Conservation (phyloP, 2,329 filamentous ascomycete genomes). For the Trichoderma pleuroti region DNA sequence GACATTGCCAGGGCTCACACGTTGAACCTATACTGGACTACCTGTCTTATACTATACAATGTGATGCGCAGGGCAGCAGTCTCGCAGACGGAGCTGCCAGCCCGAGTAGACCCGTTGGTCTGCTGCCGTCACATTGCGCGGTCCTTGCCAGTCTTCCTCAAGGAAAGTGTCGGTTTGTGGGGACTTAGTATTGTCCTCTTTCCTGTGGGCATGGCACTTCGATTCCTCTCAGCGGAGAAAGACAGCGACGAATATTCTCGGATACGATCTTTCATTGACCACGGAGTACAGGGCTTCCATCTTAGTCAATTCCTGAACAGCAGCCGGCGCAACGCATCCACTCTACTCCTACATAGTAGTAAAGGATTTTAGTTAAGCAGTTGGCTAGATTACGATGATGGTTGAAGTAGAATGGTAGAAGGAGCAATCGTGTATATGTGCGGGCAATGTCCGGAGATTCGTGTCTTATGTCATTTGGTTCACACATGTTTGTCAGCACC, state of each 20-base stretch:
- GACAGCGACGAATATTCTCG: background rate
- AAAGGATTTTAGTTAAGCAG: background rate
- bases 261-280: background rate
- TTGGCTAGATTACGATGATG: background rate
- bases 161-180: background rate
- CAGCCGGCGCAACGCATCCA: background rate
- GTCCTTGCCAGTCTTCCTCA: background rate
- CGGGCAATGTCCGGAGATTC: too few species aligned
- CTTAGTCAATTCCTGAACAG: background rate
- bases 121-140: background rate
- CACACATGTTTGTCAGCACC: too few species aligned
- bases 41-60: background rate
- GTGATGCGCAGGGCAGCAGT: background rate
- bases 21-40: background rate
- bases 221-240: background rate
- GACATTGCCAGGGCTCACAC: background rate
- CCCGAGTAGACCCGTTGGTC: background rate
- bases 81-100: background rate
- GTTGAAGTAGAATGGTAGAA: background rate
- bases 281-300: background rate
- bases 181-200: background rate
- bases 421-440: background rate
- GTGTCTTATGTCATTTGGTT: too few species aligned
- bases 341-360: background rate
- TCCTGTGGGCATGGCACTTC: background rate